Evolutionary conservation across 163 green algal species (phyloP), one percentile per base, ranked within the genome.

Genomic region (Chlamydomonas reinhardtii): DNA sequence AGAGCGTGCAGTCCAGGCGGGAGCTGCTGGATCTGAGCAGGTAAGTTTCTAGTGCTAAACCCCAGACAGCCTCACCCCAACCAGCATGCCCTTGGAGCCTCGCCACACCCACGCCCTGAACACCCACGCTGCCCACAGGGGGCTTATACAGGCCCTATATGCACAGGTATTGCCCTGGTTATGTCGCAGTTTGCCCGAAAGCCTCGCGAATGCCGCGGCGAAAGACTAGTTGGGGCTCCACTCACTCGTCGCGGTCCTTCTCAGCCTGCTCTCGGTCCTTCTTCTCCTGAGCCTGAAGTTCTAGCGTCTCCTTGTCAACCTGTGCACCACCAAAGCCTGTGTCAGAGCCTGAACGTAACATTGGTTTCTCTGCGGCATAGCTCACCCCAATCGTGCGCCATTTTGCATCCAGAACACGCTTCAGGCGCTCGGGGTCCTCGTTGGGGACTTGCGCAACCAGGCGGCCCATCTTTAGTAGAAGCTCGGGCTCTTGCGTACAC

Each of bases 331-430:
- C 66, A 48, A 84, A 22, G 32, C 8, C 16, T 37, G 37, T 16
- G 15, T 31, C n/a, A 83, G 16, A 52, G 20, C 17, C 20, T 14
- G 19, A n/a, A 16, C 66, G 52, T 25, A 61, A 27, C 39, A 48
- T 15, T 37, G 31, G 5, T 29, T 39, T 31, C 17, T 59, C n/a
- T 0, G 39, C 32, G 31, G 35, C 52, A 22, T 22, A 37, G 34
- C 84, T 68, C 76, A 93, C 90, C 83, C 93, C 93, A 29, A 96
- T 96, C 2, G 90, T 89, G 4, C 93, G 72, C 54, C 82, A 90
- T 75, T 96, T 96, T 11, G 91, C 93, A 65, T 96, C 90, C 35
- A 95, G 64, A 0, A 96, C 86, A 24, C 92, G 85, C 65, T 89
- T 86, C 0, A 94, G 61, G 14, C 87, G 68, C 71, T 89, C 84